Percentiles rank a stretch among this genome's conserved stretches.
phyloP scores from a whole-genome alignment of 768 basidiomycete genomes.

The Tephrocybe sp. region DNA sequence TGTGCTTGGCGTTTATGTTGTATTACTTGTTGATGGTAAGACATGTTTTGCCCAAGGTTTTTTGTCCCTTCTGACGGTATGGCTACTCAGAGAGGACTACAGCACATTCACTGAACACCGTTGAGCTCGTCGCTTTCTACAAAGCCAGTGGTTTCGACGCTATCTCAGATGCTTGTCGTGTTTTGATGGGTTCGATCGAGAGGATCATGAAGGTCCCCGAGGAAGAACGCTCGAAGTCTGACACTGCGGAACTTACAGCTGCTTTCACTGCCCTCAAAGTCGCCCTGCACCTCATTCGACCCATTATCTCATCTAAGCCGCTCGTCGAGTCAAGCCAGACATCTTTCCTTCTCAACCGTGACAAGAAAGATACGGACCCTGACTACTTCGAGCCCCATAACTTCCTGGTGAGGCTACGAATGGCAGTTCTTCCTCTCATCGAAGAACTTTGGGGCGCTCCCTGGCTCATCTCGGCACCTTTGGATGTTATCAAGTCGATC shows the following conservation, averaged over 20 bases:
- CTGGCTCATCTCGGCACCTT: constrained; percentile 78
- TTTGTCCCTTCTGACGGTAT: constrained; percentile 9
- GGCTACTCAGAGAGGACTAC: constrained; percentile 63
- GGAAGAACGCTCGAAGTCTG: constrained; percentile 55
- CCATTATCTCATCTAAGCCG: constrained; percentile 75
- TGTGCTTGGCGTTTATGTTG: constrained; percentile 42
- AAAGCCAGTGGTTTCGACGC: constrained; percentile 68
- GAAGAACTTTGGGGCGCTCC: constrained; percentile 74
- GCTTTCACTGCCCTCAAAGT: constrained; percentile 83
- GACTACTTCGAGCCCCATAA: constrained; percentile 85
- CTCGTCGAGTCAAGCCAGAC: constrained; percentile 89
- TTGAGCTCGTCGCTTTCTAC: constrained; percentile 74
- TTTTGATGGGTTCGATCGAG: constrained; percentile 57
- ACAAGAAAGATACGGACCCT: constrained; percentile 73
- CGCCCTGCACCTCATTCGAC: constrained; percentile 70
- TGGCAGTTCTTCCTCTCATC: constrained; percentile 64
- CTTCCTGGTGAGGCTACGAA: constrained; percentile 80
- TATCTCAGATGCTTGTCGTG: constrained; percentile 54
- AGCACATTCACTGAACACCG: constrained; percentile 75
- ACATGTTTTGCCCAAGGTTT: constrained; percentile 4
- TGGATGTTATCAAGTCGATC: constrained; percentile 70
- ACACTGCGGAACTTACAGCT: constrained; percentile 66
- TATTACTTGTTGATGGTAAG: constrained; percentile 48
- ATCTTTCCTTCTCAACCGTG: constrained; percentile 61
- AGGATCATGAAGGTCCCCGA: constrained; percentile 43